Conservation (phyloP, 1,284 basidiomycete genomes). For the Abortiporus biennis region DNA sequence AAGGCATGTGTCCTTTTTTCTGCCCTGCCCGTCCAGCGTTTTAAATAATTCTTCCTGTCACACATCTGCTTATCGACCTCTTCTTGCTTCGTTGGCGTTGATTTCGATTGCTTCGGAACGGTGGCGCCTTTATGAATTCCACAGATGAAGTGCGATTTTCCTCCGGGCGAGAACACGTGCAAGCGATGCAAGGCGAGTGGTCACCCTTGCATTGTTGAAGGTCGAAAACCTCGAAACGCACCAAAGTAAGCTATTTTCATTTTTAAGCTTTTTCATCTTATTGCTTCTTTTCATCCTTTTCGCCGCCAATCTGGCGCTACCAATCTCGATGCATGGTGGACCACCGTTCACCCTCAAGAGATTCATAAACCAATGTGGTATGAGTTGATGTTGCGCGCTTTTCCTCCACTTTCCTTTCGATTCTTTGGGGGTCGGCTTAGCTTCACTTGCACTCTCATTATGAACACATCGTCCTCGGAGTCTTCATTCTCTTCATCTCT, state of each 20-base stretch:
- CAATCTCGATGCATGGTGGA: too few species aligned
- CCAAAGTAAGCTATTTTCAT: conserved; percentile 57
- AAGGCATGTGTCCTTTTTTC: conserved; percentile 51
- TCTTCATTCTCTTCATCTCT: conserved; percentile 1
- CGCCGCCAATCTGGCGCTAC: neutral
- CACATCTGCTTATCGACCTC: neutral
- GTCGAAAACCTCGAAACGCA: conserved; percentile 65
- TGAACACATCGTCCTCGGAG: neutral
- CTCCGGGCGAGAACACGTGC: conserved; percentile 60
- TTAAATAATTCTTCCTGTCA: neutral
- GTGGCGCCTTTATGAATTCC: neutral
- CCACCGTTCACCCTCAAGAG: too few species aligned
- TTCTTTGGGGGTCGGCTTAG: too few species aligned
- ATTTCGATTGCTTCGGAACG: conserved; percentile 5
- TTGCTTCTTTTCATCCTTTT: neutral
- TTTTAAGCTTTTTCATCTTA: conserved; percentile 11
- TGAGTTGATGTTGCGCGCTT: neutral
- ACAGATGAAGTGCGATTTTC: conserved; percentile 81
- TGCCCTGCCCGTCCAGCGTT: conserved; percentile 2
- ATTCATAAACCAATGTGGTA: too few species aligned
- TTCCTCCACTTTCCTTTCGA: neutral
- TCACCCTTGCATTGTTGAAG: conserved; percentile 74
- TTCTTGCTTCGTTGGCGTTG: conserved; percentile 8
- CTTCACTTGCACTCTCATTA: neutral
- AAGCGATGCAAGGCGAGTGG: conserved; percentile 63